These are phyloP conservation scores for Torrubiella hemipterigena DNA, from an alignment of 2,329 filamentous ascomycete species.

Conservation along the genomic window DNA sequence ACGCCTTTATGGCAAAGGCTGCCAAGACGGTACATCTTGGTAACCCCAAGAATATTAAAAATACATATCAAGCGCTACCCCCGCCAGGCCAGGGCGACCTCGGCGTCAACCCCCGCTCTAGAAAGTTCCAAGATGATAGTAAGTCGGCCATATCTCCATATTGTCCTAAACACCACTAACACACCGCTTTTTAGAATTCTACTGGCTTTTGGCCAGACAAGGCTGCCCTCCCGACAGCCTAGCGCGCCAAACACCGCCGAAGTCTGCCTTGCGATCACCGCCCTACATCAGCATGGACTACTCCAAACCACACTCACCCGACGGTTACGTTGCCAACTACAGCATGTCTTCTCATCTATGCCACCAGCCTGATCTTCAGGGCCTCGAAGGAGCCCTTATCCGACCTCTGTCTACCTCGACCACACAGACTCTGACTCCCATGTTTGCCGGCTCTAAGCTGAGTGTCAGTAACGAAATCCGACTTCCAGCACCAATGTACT, in stretches of 20 bases:
- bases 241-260: constrained; percentile 35
- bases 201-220: constrained; percentile 44
- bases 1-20: constrained; percentile 39
- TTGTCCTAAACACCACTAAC: neutral
- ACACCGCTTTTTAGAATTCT: too few relatives aligned
- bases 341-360: constrained; percentile 50
- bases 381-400: constrained; percentile 53
- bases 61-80: constrained; percentile 30
- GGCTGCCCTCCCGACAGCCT: constrained; percentile 52
- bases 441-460: constrained; percentile 59
- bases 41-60: constrained; percentile 29
- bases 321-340: constrained; percentile 51
- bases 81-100: constrained; percentile 22
- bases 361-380: constrained; percentile 51
- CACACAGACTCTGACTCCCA: constrained; percentile 46
- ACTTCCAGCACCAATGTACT: constrained; percentile 59
- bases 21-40: constrained; percentile 31
- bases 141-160: constrained; percentile 11
- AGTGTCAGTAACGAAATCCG: constrained; percentile 60
- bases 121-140: constrained; percentile 41
- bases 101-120: constrained; percentile 21
- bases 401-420: constrained; percentile 43
- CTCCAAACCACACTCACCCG: constrained; percentile 34
- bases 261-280: constrained; percentile 30
- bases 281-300: constrained; percentile 32